A percentile compares a stretch with the other conserved stretches of the same genome.
phyloP scores from a whole-genome alignment of 1,139 yeast genomes.

The Lodderomyces orthopsilosis region DNA sequence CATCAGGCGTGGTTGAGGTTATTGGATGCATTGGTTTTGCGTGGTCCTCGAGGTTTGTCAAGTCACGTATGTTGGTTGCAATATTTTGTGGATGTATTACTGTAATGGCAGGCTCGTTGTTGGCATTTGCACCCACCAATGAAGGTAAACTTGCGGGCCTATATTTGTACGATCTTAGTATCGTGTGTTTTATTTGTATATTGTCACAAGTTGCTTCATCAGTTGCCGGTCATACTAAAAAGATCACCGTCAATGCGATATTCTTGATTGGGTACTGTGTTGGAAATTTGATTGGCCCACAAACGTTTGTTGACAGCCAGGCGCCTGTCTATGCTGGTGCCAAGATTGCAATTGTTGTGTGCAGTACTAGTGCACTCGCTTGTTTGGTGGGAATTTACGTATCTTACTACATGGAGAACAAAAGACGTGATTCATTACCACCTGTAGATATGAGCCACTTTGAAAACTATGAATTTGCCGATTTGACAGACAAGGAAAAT shows the following conservation, averaged over 20 bases:
- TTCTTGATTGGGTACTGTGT: conserved; percentile 62
- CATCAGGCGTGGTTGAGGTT: conserved; percentile 38
- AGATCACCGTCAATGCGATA: conserved; percentile 57
- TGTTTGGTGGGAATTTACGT: conserved; percentile 23
- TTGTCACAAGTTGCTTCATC: conserved; percentile 52
- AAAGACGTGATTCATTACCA: conserved; percentile 21
- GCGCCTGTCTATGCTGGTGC: conserved; percentile 55
- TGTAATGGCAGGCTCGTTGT: conserved; percentile 42
- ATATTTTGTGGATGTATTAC: conserved; percentile 34
- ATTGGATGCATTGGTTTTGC: conserved; percentile 41
- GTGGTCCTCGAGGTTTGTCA: conserved; percentile 24
- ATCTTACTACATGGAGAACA: conserved; percentile 29
- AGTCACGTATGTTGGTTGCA: conserved; percentile 44
- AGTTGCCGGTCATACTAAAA: conserved; percentile 71
- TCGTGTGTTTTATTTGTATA: conserved; percentile 47
- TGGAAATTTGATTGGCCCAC: conserved; percentile 74
- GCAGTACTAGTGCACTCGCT: conserved; percentile 25
- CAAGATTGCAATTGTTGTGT: conserved; percentile 34
- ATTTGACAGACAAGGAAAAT: conserved; percentile 66
- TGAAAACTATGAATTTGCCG: conserved; percentile 55
- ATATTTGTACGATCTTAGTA: conserved; percentile 21
- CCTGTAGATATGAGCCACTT: conserved; percentile 19
- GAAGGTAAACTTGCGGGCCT: conserved; percentile 45
- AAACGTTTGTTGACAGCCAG: conserved; percentile 52
- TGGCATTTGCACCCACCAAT: conserved; percentile 43